These are phyloP conservation scores for Neonectria sp. DNA, from an alignment of 2,329 filamentous ascomycete species.

Conservation along the genomic window DNA sequence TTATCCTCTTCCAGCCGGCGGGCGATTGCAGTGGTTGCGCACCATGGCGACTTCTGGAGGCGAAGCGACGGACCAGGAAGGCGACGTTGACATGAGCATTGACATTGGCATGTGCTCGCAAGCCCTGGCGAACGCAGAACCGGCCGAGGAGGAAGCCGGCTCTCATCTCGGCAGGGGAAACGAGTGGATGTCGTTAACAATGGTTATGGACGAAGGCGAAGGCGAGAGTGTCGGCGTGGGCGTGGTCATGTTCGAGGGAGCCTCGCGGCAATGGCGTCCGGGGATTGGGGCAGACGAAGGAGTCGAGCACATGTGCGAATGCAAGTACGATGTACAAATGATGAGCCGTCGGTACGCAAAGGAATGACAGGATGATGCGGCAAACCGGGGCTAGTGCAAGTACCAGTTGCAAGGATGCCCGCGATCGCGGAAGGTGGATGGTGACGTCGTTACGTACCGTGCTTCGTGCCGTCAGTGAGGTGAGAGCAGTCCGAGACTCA, in stretches of 20 bases:
- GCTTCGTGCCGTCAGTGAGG: too few relatives aligned
- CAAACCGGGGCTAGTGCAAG: constrained; percentile 2
- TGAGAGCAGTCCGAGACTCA: not conserved
- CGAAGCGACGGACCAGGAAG: constrained; percentile 40
- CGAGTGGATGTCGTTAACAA: constrained; percentile 17
- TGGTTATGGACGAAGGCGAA: constrained; percentile 18
- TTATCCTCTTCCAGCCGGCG: constrained; percentile 41
- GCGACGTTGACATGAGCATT: constrained; percentile 26
- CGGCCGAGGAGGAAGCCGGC: constrained; percentile 60
- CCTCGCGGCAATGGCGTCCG: constrained; percentile 31
- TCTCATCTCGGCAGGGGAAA: constrained; percentile 60
- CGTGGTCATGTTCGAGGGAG: constrained; percentile 40
- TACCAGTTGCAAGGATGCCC: constrained; percentile 33
- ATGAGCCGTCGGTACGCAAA: constrained; percentile 37
- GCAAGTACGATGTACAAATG: constrained; percentile 23
- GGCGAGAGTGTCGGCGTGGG: constrained; percentile 18
- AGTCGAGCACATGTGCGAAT: constrained; percentile 37
- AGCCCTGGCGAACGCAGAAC: constrained; percentile 58
- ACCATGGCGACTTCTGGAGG: constrained; percentile 45
- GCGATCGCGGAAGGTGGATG: constrained; percentile 26
- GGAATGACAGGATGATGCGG: not conserved
- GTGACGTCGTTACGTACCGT: constrained; percentile 48
- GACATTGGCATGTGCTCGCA: constrained; percentile 47
- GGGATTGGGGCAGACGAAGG: constrained; percentile 9
- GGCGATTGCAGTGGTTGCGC: constrained; percentile 48